A percentile compares a stretch with the other conserved stretches of the same genome.
phyloP scores from a whole-genome alignment of 2,329 filamentous ascomycete species.

The Dothistroma septosporum region DNA sequence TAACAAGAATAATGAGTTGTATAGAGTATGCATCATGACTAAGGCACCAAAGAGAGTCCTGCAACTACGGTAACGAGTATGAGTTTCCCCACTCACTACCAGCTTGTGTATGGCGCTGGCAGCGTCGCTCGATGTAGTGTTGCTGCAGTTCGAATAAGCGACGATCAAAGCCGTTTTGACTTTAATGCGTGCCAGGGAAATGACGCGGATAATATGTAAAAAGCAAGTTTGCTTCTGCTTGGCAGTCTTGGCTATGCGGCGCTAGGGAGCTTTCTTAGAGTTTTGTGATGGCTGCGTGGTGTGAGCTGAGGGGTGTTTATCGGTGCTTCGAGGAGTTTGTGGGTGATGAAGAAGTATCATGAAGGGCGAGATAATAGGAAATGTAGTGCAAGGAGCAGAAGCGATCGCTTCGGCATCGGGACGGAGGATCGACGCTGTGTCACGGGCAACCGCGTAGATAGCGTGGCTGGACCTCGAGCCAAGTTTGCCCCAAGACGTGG shows the following conservation, averaged over 20 bases:
- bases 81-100: background rate
- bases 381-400: no score
- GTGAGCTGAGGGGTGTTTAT: background rate
- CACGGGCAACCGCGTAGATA: no score
- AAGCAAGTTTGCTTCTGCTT: background rate
- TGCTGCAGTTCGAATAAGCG: background rate
- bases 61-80: background rate
- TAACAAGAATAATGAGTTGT: background rate
- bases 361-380: no score
- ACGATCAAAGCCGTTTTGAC: background rate
- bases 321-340: no score
- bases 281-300: background rate
- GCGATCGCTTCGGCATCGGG: no score
- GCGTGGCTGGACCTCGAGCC: no score
- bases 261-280: background rate
- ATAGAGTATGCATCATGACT: background rate
- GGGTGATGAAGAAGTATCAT: no score
- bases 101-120: background rate
- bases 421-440: no score
- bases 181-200: background rate
- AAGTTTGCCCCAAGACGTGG: no score
- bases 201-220: background rate
- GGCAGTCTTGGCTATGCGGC: background rate
- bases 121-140: background rate
- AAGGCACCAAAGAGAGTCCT: background rate